These are phyloP conservation scores for Pelargonium cotyledonis DNA, from an alignment of 441 rosid species.

Conservation along the genomic window DNA sequence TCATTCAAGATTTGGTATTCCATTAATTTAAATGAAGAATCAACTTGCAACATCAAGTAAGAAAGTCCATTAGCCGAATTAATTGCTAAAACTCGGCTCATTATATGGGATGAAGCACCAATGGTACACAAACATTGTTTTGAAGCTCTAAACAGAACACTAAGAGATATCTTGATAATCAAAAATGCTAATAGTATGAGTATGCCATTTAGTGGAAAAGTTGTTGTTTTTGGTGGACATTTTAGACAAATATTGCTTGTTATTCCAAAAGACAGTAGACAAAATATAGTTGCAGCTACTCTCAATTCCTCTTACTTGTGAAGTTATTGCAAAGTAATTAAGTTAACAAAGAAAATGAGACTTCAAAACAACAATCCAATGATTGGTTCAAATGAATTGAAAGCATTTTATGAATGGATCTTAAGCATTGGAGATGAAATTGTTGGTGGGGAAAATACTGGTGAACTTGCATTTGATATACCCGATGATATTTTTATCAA, in stretches of 20 bases:
- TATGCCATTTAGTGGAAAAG: conserved; percentile 14
- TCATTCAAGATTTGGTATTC: background rate
- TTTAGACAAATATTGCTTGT: conserved; percentile 11
- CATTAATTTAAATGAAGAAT: background rate
- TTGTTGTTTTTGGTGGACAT: conserved; percentile 9
- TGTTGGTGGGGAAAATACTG: background rate
- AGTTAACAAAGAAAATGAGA: background rate
- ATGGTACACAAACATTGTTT: conserved; percentile 2
- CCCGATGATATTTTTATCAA: background rate
- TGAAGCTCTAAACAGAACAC: conserved; percentile 5
- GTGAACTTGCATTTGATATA: background rate
- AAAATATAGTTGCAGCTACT: conserved; percentile 7
- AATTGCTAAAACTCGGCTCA: background rate
- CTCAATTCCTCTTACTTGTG: conserved; percentile 6
- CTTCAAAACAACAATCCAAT: background rate
- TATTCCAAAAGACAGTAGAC: background rate
- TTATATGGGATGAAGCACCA: conserved; percentile 14
- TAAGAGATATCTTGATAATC: background rate
- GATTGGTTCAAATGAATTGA: background rate
- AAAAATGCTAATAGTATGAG: background rate
- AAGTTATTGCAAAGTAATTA: background rate
- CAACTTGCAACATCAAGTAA: background rate
- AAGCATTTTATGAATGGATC: background rate
- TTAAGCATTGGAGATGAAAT: conserved; percentile 3
- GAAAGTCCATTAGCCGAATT: background rate